Evolutionary conservation across 2,329 filamentous ascomycete species (phyloP), one percentile per base, ranked within the genome.

Genomic region (Ascosphaera acerosa): DNA sequence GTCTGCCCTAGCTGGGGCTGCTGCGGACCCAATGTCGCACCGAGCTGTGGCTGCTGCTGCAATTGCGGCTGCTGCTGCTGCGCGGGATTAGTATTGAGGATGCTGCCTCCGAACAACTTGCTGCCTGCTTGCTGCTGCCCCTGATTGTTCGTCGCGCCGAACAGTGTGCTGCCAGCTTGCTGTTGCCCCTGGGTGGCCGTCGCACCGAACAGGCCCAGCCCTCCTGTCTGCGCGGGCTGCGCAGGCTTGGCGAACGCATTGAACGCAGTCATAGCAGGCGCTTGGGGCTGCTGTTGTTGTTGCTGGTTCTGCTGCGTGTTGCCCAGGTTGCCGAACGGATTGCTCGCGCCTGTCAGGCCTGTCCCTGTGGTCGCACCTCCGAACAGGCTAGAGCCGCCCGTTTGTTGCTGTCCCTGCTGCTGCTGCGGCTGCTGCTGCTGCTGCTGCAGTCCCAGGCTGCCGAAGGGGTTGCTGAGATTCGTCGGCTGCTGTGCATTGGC

Each of bases 1-100:
- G 48, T 45, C 29, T 49, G 49, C 32, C 42, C 26, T 28, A 28
- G 16, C 16, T 28, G 26, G n/a, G 12, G n/a, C n/a, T n/a, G n/a
- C n/a, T n/a, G n/a, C n/a, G 26, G 5, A 6, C n/a, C 26, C 43
- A 6, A 45, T 6, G 43, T 52, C 37, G 56, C 55, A 7, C 53
- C 53, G 32, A 56, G 43, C 36, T 55, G 52, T 18, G 49, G 45
- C 30, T 42, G 43, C 22, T 37, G 35, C 29, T 37, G 37, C 26
- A 31, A 32, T 23, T 37, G 51, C 35, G 60, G 56, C 32, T 57
- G 54, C 33, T 54, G 50, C 25, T 48, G 43, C 35, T 50, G 49
- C 35, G 45, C 41, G 39, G 36, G 41, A 36, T 38, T 35, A 23
- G 7, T 23, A 15, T 15, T 15, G n/a, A 28, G 16, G 6, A 28